Conservation (phyloP, 768 basidiomycete genomes). For the Boletellus ananiceps region DNA sequence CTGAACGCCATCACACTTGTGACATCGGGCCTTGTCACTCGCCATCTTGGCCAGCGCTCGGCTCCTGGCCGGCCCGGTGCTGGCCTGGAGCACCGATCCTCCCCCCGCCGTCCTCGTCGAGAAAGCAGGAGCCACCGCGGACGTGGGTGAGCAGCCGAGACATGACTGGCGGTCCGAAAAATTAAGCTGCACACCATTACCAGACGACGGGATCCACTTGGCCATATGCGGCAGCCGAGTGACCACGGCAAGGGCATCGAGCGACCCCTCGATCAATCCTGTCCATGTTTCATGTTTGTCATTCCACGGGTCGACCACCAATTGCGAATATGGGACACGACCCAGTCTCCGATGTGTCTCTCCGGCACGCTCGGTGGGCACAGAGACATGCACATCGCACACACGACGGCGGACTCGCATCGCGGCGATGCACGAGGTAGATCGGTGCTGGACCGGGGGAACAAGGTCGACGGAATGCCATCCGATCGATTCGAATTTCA, state of each 20-base stretch:
- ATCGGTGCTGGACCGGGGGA: neutral
- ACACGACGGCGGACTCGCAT: too few relatives aligned
- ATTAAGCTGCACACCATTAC: constrained; percentile 35
- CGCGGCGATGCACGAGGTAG: too few relatives aligned
- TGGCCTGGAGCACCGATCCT: neutral
- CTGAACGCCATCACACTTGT: neutral
- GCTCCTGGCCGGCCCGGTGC: neutral
- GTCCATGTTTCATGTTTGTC: constrained; percentile 41
- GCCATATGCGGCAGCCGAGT: constrained; percentile 33
- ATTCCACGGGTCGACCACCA: constrained; percentile 13
- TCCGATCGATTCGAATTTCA: constrained; percentile 23
- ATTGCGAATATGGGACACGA: constrained; percentile 9
- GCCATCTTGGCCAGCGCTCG: neutral
- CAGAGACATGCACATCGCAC: neutral
- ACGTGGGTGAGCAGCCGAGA: constrained; percentile 2
- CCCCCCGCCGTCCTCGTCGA: neutral
- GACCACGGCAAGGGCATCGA: constrained; percentile 22
- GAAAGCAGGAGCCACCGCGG: neutral
- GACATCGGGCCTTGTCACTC: neutral
- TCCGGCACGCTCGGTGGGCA: neutral
- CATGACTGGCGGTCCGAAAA: constrained; percentile 4
- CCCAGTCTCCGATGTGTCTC: constrained; percentile 2
- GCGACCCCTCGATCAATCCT: constrained; percentile 39
- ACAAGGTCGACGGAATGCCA: constrained; percentile 1
- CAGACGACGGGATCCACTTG: constrained; percentile 34